Evolutionary conservation across 2,329 filamentous ascomycete species (phyloP), one percentile per base, ranked within the genome.

Genomic region (Zalaria obscura): DNA sequence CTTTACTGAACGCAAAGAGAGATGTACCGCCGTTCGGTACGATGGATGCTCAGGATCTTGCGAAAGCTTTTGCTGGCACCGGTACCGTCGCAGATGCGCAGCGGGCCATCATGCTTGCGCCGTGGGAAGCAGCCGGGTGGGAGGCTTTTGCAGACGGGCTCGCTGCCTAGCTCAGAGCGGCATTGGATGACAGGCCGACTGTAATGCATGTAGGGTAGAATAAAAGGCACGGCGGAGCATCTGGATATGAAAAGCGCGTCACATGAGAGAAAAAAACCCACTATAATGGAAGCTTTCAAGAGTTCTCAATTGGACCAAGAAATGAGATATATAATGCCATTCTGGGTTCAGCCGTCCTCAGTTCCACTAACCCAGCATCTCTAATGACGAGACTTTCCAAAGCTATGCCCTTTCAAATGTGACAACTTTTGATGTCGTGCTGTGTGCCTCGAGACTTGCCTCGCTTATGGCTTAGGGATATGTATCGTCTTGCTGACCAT

Each of bases 401-500:
- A 18, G 18, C 18, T 18, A 18, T 18, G 18, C 18, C 18, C 18
- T 18, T 18, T 18, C 18, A 18, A 18, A 32, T 32, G 29, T 32
- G 7, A 2, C 29, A 32, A 32, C 36, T 7, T 39, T 40, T 41
- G 5, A 35, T 11, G n/a, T 31, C 32, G 29, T 5, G n/a, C 4
- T 9, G 36, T 29, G 18, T 18, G 5, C 32, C 5, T 9, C 5
- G 26, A 4, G 7, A 3, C 27, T 3, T 4, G 27, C 5, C 7
- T 27, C 27, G 3, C 25, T 43, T 48, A 75, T 40, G 73, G 87
- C 75, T 98, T 98, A 10, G 91, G 91, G 50, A 98, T 87, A 59
- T 91, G 85, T 55, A 98, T 77, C 28, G 79, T 89, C 73, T 89
- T 93, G 68, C 86, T 94, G 48, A 89, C 82, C 91, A 98, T 96